Conservation (phyloP, 2,329 filamentous ascomycete genomes). For the Cyanodermella asteris region DNA sequence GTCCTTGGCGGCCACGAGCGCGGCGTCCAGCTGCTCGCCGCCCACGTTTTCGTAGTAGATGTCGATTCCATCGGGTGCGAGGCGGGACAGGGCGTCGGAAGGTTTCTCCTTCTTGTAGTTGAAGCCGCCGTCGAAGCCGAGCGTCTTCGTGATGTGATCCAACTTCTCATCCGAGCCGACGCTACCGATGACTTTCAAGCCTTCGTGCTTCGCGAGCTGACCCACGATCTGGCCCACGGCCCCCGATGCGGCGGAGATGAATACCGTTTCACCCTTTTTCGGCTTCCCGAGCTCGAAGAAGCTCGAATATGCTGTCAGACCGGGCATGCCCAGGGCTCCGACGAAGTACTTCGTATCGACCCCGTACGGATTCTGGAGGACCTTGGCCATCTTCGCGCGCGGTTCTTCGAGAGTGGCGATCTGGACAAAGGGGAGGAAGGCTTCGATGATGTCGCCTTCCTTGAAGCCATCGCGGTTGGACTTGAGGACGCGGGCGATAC, state of each 20-base stretch:
- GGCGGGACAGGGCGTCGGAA: slow-evolving; percentile 40
- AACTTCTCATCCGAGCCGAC: slow-evolving; percentile 65
- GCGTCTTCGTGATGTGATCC: slow-evolving; percentile 46
- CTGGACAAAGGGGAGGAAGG: slow-evolving; percentile 28
- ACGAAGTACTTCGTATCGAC: slow-evolving; percentile 47
- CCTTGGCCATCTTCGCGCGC: slow-evolving; percentile 18
- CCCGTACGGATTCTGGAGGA: slow-evolving; percentile 47
- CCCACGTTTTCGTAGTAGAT: slow-evolving; percentile 71
- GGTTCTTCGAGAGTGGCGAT: slow-evolving; percentile 45
- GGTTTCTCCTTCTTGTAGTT: slow-evolving; percentile 76
- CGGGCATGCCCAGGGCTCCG: slow-evolving; percentile 58
- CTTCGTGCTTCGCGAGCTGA: slow-evolving; percentile 63
- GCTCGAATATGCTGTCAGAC: slow-evolving; percentile 51
- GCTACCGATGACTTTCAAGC: slow-evolving; percentile 56
- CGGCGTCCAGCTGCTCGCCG: slow-evolving; percentile 50
- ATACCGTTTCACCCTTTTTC: slow-evolving; percentile 60
- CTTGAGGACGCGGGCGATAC: slow-evolving; percentile 48
- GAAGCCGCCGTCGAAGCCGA: slow-evolving; percentile 53
- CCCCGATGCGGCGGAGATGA: slow-evolving; percentile 58
- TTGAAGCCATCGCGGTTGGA: slow-evolving; percentile 41
- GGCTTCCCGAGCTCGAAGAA: slow-evolving; percentile 57
- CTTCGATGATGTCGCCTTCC: slow-evolving; percentile 43
- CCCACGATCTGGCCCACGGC: slow-evolving; percentile 69
- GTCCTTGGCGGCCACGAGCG: slow-evolving; percentile 39
- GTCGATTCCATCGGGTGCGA: slow-evolving; percentile 59